Base-by-base conservation (phyloP, 1,284 basidiomycete genomes). In the Trichosporon sp. region DNA sequence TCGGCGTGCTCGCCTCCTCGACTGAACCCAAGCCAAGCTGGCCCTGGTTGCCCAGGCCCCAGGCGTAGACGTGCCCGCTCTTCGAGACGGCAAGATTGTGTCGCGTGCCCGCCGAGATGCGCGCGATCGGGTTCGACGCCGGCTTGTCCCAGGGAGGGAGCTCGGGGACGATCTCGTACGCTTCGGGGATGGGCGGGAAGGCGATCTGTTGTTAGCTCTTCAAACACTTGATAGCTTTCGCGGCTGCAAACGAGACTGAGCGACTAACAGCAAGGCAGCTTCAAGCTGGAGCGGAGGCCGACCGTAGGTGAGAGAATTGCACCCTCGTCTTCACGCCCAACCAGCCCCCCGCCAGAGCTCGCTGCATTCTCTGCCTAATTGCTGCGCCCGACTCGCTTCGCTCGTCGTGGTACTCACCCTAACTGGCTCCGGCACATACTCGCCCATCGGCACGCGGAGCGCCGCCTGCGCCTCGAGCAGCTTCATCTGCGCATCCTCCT, bases 11-110 rank as follows among this genome's bases (percentile, higher is more conserved):
- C 8, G 79, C 77, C 46, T 73, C 74, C 69, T 83, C 82, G 57
- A 73, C 74, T 56, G 81, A 76, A 3, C 68, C 58, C 40, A 83
- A 78, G 27, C 83, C 83, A n/a, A 84, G 77, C 69, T 84, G 81
- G 60, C 76, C 78, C 62, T 72, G 70, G 63, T 73, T 85, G 21
- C 91, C 91, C 68, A 89, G 86, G 56, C 92, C 92, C 92, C 92
- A 95, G 40, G 88, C 84, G 75, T 92, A 94, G 66, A 92, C 81
- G 29, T 89, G 88, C 11, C 92, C 92, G 49, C 85, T 87, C 61
- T 82, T 81, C 16, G 89, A 90, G 56, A 94, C 85, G 3, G 90
- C 93, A 66, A 94, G 84, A 71, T 89, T 93, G 78, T 91, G 90
- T 71, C 92, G 86, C 37, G 86, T 86, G 2, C 93, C 94, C 10